Evolutionary conservation across 352 stramenopile species (phyloP).

Genomic region (Phytophthora rubi): DNA sequence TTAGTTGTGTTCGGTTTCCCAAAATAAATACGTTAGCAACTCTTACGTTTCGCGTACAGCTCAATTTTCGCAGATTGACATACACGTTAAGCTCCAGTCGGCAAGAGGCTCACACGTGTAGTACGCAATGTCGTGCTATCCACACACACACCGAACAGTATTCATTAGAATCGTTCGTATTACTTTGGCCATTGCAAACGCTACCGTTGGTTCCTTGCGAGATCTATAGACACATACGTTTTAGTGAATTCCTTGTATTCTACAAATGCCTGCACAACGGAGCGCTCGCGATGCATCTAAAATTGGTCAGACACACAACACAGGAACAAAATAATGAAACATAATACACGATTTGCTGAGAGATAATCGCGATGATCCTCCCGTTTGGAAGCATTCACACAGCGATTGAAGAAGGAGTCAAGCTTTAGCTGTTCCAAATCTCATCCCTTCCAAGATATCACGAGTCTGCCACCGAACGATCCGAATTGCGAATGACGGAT

Average conservation of each 20-base stretch:
- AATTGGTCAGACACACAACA: background rate
- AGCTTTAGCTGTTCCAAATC: constrained; percentile 3
- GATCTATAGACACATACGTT: constrained; percentile 1
- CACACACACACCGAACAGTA: background rate
- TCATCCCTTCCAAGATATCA: too few species aligned
- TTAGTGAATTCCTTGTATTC: constrained; percentile 7
- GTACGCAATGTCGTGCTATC: constrained; percentile 4
- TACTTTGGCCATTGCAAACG: background rate
- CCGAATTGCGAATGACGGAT: background rate
- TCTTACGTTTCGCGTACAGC: background rate
- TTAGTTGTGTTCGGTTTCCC: background rate
- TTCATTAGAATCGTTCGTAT: background rate
- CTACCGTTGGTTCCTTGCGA: background rate
- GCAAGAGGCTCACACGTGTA: constrained; percentile 2
- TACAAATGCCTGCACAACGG: background rate
- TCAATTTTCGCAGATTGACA: constrained; percentile 4
- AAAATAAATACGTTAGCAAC: background rate
- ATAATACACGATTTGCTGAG: background rate
- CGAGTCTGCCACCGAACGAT: too few species aligned
- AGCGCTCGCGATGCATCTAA: background rate
- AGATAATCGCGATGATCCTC: background rate
- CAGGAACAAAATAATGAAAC: background rate
- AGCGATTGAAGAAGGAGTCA: background rate
- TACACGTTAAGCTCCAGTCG: constrained; percentile 2
- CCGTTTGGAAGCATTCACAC: background rate